A percentile compares a stretch with the other conserved stretches of the same genome.
Conservation (phyloP, 2,329 filamentous ascomycete genomes). For the Colletotrichum sp. region DNA sequence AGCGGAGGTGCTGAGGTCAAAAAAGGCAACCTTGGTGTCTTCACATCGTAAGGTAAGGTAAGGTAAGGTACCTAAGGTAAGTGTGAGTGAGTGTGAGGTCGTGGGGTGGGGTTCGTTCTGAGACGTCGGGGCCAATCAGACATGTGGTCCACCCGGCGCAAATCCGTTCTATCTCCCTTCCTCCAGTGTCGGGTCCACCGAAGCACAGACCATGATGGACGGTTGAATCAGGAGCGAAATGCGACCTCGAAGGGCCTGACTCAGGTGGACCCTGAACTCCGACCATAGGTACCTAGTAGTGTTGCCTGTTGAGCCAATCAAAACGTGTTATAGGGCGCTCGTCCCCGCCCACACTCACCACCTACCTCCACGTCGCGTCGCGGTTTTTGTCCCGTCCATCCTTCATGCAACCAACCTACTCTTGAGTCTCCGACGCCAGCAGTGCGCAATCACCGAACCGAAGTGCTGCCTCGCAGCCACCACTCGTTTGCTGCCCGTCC, state of each 20-base stretch:
- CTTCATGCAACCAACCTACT: not conserved
- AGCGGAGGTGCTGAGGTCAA: not conserved
- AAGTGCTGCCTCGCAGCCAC: not conserved
- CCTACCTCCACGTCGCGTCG: not conserved
- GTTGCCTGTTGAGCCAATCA: not conserved
- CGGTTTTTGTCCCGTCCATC: not conserved
- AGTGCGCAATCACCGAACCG: not conserved
- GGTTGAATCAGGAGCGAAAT: not conserved
- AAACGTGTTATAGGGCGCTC: not conserved
- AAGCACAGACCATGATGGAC: not conserved
- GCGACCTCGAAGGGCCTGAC: not conserved
- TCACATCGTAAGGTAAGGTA: no score
- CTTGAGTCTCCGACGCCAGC: not conserved
- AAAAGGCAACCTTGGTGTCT: not conserved
- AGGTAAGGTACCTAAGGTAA: no score
- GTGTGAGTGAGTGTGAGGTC: not conserved
- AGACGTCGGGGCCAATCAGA: not conserved
- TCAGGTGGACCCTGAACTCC: not conserved
- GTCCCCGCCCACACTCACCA: not conserved
- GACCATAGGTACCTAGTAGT: not conserved
- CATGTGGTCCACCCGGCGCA: not conserved
- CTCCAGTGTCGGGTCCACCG: no score
- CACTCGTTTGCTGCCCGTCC: not conserved
- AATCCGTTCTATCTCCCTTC: slow-evolving; percentile 7
- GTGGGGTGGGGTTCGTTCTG: not conserved